Base-by-base conservation (phyloP, 768 basidiomycete genomes). In the Kwoniella sp. region DNA sequence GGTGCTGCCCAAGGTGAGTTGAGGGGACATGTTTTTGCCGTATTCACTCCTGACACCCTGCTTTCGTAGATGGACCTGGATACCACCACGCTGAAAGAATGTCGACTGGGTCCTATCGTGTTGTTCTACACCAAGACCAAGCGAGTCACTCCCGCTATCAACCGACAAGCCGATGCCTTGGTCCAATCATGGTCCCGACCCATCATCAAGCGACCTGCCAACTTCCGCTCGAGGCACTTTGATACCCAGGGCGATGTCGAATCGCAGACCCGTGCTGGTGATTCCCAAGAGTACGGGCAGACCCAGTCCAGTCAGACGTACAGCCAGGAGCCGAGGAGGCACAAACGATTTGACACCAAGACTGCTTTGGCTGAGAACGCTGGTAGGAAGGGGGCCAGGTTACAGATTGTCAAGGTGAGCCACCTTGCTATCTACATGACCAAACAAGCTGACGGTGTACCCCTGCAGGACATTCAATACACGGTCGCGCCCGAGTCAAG, bases 81-180 rank as follows among this genome's bases (percentile, higher is more conserved):
- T 75, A 84, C 84, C 27, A 75, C 83, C 17, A 88, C 88, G 5
- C 84, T 99, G 63, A 93, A 92, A 71, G 89, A 93, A 70, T 88
- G 88, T 1, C 83, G 84, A 0, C 80, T 99, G 3, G 95, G 95
- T 14, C 85, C 85, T 52, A 81, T 98, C 62, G 79, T 98, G 32
- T 77, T 93, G 25, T 98, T 98, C 76, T 99, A 99, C 79, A 93
- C 91, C 20, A 91, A 91, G 69, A 88, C 86, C 79, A 89, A 86
- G 72, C 86, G 89, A 38, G 89, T 90, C 40, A 85, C 85, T 3
- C 80, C 86, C 0, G 83, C 86, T 46, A 85, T 99, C 49, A 75
- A 78, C n/a, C 84, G 88, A 46, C 82, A 83, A 36, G 92, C 93
- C 9, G 81, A 85, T 56, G 83, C 86, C 42, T 86, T 99, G 53